Conservation (phyloP, 306 rosid genomes). For the Delonix regia region DNA sequence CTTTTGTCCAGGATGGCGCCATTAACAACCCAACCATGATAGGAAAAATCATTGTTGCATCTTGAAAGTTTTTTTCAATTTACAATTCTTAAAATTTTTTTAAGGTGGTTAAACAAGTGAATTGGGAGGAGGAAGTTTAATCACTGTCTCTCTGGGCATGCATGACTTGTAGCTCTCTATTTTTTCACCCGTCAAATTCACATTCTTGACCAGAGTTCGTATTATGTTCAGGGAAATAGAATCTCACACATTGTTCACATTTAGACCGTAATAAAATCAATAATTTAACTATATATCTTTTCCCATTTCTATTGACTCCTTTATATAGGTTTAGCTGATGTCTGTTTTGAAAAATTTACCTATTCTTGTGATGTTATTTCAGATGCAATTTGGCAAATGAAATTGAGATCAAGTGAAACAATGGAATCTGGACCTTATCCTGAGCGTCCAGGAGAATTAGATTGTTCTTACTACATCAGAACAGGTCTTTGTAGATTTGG, state of each 20-base stretch:
- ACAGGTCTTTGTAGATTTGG: constrained; percentile 98
- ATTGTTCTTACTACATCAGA: constrained; percentile 94
- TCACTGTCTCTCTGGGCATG: neutral
- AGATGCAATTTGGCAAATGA: constrained; percentile 98
- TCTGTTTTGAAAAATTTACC: constrained; percentile 26
- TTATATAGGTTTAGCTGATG: constrained; percentile 8
- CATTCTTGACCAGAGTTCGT: constrained; percentile 20
- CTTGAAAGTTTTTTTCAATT: neutral
- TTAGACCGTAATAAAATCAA: constrained; percentile 23
- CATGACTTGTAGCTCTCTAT: constrained; percentile 24
- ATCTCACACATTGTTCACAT: neutral
- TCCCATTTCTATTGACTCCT: neutral
- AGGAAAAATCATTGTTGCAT: constrained; percentile 16
- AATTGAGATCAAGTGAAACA: constrained; percentile 81
- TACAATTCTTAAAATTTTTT: neutral
- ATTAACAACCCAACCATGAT: constrained; percentile 2
- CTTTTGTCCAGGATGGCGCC: constrained; percentile 24
- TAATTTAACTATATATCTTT: neutral
- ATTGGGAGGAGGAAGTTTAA: neutral
- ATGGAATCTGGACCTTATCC: constrained; percentile 93
- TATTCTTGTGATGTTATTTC: constrained; percentile 43
- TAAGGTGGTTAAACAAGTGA: neutral
- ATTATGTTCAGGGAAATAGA: constrained; percentile 14
- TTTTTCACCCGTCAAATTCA: constrained; percentile 26
- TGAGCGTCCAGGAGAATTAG: constrained; percentile 91